A percentile compares a stretch with the other conserved stretches of the same genome.
phyloP scores from a whole-genome alignment of 1,284 basidiomycete species.

The Tylopilus sp. region DNA sequence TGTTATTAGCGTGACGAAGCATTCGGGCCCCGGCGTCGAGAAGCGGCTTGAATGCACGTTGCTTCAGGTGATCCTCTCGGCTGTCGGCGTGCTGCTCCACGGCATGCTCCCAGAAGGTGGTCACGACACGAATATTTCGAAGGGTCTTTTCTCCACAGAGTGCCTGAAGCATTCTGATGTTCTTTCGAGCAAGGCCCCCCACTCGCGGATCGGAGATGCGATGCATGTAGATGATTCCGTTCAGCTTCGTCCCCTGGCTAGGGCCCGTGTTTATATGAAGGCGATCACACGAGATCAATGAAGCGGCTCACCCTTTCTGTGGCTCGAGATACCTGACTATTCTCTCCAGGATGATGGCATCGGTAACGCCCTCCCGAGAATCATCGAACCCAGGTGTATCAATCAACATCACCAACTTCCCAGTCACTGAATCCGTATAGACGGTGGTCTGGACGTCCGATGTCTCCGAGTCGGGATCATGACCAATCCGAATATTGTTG shows the following conservation, averaged over 20 bases:
- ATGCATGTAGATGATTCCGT: constrained; percentile 48
- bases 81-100: constrained; percentile 1
- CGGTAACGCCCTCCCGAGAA: constrained; percentile 29
- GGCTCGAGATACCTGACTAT: constrained; percentile 49
- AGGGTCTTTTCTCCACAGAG: constrained; percentile 54
- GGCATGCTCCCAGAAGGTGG: constrained; percentile 6
- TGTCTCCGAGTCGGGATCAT: constrained; percentile 10
- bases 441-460: neutral
- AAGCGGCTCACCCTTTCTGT: constrained; percentile 43
- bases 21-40: constrained; percentile 12
- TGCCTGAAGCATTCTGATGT: constrained; percentile 55
- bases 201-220: constrained; percentile 52
- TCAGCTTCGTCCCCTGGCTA: constrained; percentile 18
- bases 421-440: constrained; percentile 7
- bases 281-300: neutral
- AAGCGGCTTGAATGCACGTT: constrained; percentile 9
- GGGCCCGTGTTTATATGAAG: neutral
- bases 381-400: constrained; percentile 46
- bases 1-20: constrained; percentile 2
- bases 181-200: constrained; percentile 54
- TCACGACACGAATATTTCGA: constrained; percentile 9
- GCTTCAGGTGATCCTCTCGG: constrained; percentile 5
- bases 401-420: constrained; percentile 32
- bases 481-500: no score
- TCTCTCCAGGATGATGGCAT: constrained; percentile 37